Evolutionary conservation across 805 yeast genomes (phyloP).

Genomic region (Pichia thaimueangensis): DNA sequence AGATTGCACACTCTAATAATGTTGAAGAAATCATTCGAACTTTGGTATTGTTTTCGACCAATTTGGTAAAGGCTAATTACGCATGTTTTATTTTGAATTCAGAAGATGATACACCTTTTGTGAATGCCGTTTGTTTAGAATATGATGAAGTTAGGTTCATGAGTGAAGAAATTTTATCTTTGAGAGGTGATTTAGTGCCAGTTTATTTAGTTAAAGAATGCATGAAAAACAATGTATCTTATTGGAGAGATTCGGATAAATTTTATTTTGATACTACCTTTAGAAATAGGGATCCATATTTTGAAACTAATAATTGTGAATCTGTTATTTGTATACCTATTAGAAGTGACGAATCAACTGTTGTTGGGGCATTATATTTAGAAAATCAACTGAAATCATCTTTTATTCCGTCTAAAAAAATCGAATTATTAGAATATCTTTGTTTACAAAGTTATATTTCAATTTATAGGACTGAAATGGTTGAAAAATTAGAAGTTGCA

Average conservation of each 20-base stretch:
- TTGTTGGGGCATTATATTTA: constrained; percentile 41
- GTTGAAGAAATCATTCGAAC: constrained; percentile 32
- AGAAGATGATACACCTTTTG: constrained; percentile 21
- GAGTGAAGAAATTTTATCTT: constrained; percentile 33
- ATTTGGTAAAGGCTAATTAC: constrained; percentile 26
- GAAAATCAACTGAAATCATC: constrained; percentile 28
- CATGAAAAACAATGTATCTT: constrained; percentile 31
- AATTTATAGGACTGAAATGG: constrained; percentile 40
- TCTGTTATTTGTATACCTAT: constrained; percentile 42
- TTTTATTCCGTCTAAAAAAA: constrained; percentile 29
- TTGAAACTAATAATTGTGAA: constrained; percentile 27
- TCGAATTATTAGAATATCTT: constrained; percentile 36
- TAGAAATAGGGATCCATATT: constrained; percentile 36
- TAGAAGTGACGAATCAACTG: constrained; percentile 32
- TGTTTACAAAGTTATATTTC: constrained; percentile 50
- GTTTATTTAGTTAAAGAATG: constrained; percentile 33
- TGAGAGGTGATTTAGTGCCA: constrained; percentile 40
- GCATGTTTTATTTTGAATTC: constrained; percentile 29
- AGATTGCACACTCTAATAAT: constrained; percentile 41
- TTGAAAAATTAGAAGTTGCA: constrained; percentile 43
- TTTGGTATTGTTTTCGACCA: constrained; percentile 34
- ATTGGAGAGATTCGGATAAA: constrained; percentile 33
- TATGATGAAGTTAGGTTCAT: constrained; percentile 20
- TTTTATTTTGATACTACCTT: constrained; percentile 30
- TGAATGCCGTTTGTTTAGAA: constrained; percentile 29